Percentiles rank a stretch among this genome's conserved stretches.
phyloP scores from a whole-genome alignment of 83 land plant species.

The Isoetes engelmannii region DNA sequence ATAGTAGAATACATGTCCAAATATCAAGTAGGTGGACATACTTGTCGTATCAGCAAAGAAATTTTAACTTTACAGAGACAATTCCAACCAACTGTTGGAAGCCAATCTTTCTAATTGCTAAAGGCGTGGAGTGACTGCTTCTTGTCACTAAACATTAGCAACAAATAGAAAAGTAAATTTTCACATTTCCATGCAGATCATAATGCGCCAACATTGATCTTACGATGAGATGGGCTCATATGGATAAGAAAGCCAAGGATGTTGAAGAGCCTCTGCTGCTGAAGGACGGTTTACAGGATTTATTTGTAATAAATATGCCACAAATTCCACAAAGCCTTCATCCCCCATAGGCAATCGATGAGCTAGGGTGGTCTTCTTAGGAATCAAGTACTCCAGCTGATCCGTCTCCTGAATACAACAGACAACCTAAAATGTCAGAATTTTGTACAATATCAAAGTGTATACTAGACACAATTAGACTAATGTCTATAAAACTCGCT shows the following conservation, averaged over 20 bases:
- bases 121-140: too few relatives aligned
- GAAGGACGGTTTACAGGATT: slow-evolving; percentile 25
- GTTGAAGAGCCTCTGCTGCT: slow-evolving; percentile 30
- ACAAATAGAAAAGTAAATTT: too few relatives aligned
- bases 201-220: too few relatives aligned
- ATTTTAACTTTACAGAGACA: too few relatives aligned
- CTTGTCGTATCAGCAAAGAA: too few relatives aligned
- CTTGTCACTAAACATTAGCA: too few relatives aligned
- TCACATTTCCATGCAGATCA: too few relatives aligned
- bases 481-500: neutral
- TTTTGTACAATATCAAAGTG: neutral
- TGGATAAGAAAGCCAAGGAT: slow-evolving; percentile 33
- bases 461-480: neutral
- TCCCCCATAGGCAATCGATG: slow-evolving; percentile 39
- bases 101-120: too few relatives aligned
- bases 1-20: too few relatives aligned
- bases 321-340: slow-evolving; percentile 34
- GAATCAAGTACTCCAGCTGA: slow-evolving; percentile 29
- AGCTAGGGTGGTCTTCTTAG: slow-evolving; percentile 31
- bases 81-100: too few relatives aligned
- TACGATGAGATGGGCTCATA: slow-evolving; percentile 35
- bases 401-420: slow-evolving; percentile 23
- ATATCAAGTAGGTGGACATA: too few relatives aligned
- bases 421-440: neutral
- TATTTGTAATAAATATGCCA: slow-evolving; percentile 25